These are phyloP conservation scores for Peronospora farinosa DNA, from an alignment of 352 stramenopile genomes.

Conservation along the genomic window DNA sequence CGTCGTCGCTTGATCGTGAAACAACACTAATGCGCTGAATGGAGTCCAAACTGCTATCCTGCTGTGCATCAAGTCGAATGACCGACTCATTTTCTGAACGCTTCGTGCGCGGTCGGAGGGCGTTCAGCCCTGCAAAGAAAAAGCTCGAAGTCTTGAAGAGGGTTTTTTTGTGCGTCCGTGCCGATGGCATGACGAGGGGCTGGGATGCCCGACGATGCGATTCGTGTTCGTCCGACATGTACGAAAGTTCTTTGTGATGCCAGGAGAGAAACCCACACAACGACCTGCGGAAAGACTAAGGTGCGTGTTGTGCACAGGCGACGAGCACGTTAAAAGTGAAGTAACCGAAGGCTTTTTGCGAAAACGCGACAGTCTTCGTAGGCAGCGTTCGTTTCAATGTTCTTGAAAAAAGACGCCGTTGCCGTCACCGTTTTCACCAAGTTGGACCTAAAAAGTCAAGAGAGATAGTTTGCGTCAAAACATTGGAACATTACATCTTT, in stretches of 20 bases:
- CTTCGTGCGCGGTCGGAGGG: conserved; percentile 13
- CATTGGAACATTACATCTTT: not conserved
- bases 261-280: conserved; percentile 10
- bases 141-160: conserved; percentile 22
- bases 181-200: conserved; percentile 5
- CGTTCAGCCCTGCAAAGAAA: conserved; percentile 19
- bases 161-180: conserved; percentile 5
- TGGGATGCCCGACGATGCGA: conserved; percentile 14
- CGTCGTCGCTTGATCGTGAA: conserved; percentile 4
- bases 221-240: conserved; percentile 27
- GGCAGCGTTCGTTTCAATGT: conserved; percentile 21
- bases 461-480: conserved; percentile 14
- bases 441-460: conserved; percentile 6
- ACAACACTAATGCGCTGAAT: conserved; percentile 16
- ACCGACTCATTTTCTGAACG: conserved; percentile 1
- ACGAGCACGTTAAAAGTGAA: conserved; percentile 15
- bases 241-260: conserved; percentile 5
- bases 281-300: conserved; percentile 10
- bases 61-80: conserved; percentile 8
- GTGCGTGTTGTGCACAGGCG: no score
- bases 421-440: conserved; percentile 6
- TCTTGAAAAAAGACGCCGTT: conserved; percentile 18
- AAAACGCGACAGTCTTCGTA: not conserved
- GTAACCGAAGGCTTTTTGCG: conserved; percentile 9
- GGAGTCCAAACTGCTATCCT: conserved; percentile 15